Evolutionary conservation across 2,329 filamentous ascomycete genomes (phyloP), one percentile per base, ranked within the genome.

Genomic region (Microcyclosporella mali): DNA sequence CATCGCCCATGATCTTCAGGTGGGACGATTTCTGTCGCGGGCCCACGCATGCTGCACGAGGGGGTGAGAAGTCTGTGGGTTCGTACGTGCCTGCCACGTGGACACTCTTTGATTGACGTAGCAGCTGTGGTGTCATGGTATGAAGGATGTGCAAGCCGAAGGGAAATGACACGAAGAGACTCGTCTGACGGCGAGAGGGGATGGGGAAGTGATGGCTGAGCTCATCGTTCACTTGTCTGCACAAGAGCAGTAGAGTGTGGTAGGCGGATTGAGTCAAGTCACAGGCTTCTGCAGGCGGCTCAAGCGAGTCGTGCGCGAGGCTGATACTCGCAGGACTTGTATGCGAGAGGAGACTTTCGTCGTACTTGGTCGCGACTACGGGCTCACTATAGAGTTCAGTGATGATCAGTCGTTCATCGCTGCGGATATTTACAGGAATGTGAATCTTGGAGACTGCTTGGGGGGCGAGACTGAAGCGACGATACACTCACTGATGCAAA

Each of bases 101-200:
- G 9, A 71, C 55, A 42, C 58, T 64, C 28, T 59, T 59, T 11
- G 64, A 64, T 39, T 67, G 67, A n/a, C 56, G 57, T 8, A 69
- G 53, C 7, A 70, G 59, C 28, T 61, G 58, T 3, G 67, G 67
- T 32, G 66, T 66, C 11, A 60, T 45, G 19, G 50, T 59, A 45
- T 63, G 63, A 59, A 68, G 34, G 41, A 67, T 44, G 52, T 70
- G 38, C 51, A 72, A 52, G 37, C 68, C 63, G 36, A 66, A 51
- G 1, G 68, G 65, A 48, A 69, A 67, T 7, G 60, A 55, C 37
- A 71, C 51, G 50, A 66, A 66, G 15, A 70, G 54, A 40, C 70
- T 68, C 40, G 69, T 58, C 27, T 43, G 56, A 47, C 50, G 45
- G 19, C 56, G 51, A 9, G 52, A 44, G 12, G 47, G 43, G n/a